A percentile compares a stretch with the other conserved stretches of the same genome.
Conservation (phyloP, 83 land plant species). For the Picea abies region DNA sequence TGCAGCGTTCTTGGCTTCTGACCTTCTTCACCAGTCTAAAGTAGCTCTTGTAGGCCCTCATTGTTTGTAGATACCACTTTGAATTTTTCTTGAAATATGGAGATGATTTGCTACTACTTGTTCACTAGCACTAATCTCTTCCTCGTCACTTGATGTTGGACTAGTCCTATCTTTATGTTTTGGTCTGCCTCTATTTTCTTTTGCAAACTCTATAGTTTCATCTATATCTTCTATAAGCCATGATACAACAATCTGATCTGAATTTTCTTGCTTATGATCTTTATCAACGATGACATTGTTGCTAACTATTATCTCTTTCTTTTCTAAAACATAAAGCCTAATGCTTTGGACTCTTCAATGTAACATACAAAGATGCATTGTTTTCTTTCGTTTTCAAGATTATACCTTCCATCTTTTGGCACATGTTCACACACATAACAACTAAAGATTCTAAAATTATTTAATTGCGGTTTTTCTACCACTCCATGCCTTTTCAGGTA, state of each 20-base stretch:
- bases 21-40: background rate
- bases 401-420: background rate
- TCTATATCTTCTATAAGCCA: background rate
- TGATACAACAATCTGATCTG: background rate
- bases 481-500: background rate
- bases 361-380: background rate
- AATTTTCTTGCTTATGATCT: background rate
- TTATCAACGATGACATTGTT: background rate
- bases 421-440: background rate
- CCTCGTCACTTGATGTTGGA: background rate
- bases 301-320: background rate
- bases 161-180: background rate
- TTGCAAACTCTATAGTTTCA: background rate
- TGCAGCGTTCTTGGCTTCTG: background rate
- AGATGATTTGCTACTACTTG: background rate
- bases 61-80: background rate
- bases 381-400: background rate
- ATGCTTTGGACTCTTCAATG: background rate
- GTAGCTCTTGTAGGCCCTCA: background rate
- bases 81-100: background rate
- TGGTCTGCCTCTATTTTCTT: background rate
- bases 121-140: background rate
- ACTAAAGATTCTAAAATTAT: background rate
- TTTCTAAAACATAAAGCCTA: background rate
- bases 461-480: background rate